phyloP scores from a whole-genome alignment of 1,139 yeast species.

The Candida albicans region DNA sequence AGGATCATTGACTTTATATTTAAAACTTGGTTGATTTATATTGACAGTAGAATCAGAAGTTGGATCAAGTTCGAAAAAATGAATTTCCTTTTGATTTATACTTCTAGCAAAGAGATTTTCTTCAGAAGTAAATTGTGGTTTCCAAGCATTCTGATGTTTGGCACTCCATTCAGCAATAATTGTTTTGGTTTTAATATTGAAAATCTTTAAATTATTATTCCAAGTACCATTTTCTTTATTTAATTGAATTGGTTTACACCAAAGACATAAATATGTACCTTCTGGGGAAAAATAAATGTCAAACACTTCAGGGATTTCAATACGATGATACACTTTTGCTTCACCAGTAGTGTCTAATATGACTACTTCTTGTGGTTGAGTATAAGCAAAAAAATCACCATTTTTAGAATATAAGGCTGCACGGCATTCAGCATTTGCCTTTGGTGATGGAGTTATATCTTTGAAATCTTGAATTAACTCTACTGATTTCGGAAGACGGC shows the following conservation, averaged over 20 bases:
- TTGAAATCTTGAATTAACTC: slow-evolving; percentile 56
- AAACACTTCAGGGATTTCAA: slow-evolving; percentile 63
- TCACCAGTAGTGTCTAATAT: slow-evolving; percentile 54
- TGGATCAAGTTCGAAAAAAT: slow-evolving; percentile 59
- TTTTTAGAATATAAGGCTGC: slow-evolving; percentile 50
- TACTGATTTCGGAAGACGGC: slow-evolving; percentile 62
- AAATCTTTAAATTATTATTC: slow-evolving; percentile 75
- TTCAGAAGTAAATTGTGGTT: slow-evolving; percentile 81
- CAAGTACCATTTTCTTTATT: slow-evolving; percentile 65
- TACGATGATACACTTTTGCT: slow-evolving; percentile 27
- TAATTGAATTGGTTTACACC: slow-evolving; percentile 81
- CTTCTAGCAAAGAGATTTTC: slow-evolving; percentile 70
- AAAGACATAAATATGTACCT: slow-evolving; percentile 81
- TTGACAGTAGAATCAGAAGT: slow-evolving; percentile 42
- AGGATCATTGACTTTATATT: slow-evolving; percentile 62
- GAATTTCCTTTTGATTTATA: slow-evolving; percentile 61
- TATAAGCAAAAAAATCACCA: slow-evolving; percentile 58
- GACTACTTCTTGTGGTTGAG: slow-evolving; percentile 56
- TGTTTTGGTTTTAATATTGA: slow-evolving; percentile 51
- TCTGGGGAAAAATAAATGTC: slow-evolving; percentile 86
- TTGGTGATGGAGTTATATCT: slow-evolving; percentile 34
- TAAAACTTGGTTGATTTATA: slow-evolving; percentile 56
- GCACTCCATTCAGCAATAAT: slow-evolving; percentile 69
- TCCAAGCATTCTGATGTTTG: slow-evolving; percentile 88
- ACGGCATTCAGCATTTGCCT: slow-evolving; percentile 43